Conservation (phyloP, 2,329 filamentous ascomycete species). For the Ascochyta fabae region DNA sequence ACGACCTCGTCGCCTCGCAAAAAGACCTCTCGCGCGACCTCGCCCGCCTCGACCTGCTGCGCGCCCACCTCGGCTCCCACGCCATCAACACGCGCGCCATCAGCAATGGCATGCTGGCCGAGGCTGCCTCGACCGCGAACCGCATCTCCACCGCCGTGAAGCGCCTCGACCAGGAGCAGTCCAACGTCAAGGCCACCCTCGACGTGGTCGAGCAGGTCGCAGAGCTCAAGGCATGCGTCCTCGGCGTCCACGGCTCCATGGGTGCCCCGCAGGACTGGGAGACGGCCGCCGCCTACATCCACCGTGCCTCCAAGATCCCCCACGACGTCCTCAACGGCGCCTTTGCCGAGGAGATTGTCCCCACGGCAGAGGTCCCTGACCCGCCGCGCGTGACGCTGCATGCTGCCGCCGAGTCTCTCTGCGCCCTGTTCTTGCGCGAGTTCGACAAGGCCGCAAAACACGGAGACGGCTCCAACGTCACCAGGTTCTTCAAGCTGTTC, state of each 20-base stretch:
- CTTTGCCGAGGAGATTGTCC: slow-evolving; percentile 91
- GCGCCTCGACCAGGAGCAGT: slow-evolving; percentile 87
- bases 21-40: slow-evolving; percentile 87
- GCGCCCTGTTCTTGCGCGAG: slow-evolving; percentile 87
- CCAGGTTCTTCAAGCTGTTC: slow-evolving; percentile 97
- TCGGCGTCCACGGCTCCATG: slow-evolving; percentile 95
- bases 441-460: slow-evolving; percentile 91
- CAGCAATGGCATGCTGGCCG: slow-evolving; percentile 88
- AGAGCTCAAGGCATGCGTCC: slow-evolving; percentile 94
- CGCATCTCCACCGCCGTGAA: slow-evolving; percentile 87
- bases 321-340: slow-evolving; percentile 78
- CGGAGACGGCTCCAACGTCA: slow-evolving; percentile 87
- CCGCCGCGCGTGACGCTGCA: slow-evolving; percentile 86
- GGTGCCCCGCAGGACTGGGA: slow-evolving; percentile 99
- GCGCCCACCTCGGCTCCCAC: slow-evolving; percentile 86
- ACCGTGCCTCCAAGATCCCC: slow-evolving; percentile 81
- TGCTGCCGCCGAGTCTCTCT: slow-evolving; percentile 85
- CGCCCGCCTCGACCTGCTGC: slow-evolving; percentile 83
- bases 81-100: slow-evolving; percentile 82
- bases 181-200: slow-evolving; percentile 86
- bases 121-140: slow-evolving; percentile 82
- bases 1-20: slow-evolving; percentile 80
- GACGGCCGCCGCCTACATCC: slow-evolving; percentile 87
- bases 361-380: slow-evolving; percentile 94
- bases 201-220: slow-evolving; percentile 94